Conservation (phyloP, 164 flowering plant genomes). For the Vitis cinerea region DNA sequence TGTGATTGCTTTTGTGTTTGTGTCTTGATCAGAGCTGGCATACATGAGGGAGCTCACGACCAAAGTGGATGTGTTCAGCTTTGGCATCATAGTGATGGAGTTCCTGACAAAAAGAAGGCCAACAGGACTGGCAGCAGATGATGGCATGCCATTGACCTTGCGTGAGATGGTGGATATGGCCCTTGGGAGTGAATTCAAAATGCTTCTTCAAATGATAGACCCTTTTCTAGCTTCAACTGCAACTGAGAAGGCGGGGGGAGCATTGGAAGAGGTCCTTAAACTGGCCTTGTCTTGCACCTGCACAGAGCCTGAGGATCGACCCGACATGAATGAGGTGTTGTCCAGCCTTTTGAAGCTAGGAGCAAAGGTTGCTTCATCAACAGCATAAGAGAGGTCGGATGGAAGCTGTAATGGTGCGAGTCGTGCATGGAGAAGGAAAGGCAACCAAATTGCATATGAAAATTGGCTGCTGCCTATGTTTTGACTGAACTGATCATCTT, state of each 20-base stretch:
- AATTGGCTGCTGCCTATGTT: too few relatives aligned
- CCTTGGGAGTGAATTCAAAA: constrained; percentile 31
- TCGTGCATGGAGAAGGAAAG: too few relatives aligned
- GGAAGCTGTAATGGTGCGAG: too few relatives aligned
- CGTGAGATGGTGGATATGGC: constrained; percentile 54
- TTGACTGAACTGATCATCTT: too few relatives aligned
- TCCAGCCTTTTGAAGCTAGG: constrained; percentile 48
- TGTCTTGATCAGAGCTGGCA: constrained; percentile 59
- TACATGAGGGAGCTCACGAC: constrained; percentile 71
- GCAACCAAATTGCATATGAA: too few relatives aligned
- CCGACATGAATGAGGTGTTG: constrained; percentile 59
- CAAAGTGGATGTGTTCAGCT: constrained; percentile 86
- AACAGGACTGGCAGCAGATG: constrained; percentile 50
- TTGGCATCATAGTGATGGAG: constrained; percentile 78
- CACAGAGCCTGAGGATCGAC: constrained; percentile 54
- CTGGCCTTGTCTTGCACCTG: constrained; percentile 62
- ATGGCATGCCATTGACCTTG: constrained; percentile 52
- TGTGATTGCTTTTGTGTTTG: not conserved
- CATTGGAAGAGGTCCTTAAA: constrained; percentile 38
- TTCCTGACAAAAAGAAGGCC: constrained; percentile 65
- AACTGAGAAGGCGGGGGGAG: constrained; percentile 22
- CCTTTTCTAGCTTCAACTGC: constrained; percentile 32
- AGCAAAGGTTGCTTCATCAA: too few relatives aligned
- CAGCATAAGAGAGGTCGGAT: too few relatives aligned
- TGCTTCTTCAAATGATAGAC: constrained; percentile 46